Evolutionary conservation across 2,329 filamentous ascomycete species (phyloP).

Genomic region (Penicillium sp.): DNA sequence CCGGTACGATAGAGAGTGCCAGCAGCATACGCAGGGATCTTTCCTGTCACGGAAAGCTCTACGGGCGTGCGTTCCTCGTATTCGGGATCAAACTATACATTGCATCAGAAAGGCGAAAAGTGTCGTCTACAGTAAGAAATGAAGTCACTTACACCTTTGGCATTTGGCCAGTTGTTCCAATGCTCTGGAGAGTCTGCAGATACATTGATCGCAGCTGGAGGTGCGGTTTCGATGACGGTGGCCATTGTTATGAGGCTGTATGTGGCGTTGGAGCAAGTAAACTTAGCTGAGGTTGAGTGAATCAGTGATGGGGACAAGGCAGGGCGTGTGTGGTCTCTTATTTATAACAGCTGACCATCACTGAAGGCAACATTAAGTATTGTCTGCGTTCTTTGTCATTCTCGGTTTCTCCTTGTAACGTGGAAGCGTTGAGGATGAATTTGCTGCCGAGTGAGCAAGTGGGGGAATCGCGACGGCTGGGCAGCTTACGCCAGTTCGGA

Average conservation of each 20-base stretch:
- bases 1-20: slow-evolving; percentile 75
- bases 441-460: neutral
- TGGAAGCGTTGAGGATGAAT: neutral
- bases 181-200: slow-evolving; percentile 8
- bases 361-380: neutral
- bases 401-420: neutral
- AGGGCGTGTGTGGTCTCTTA: neutral
- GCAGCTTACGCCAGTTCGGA: neutral
- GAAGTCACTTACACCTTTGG: slow-evolving; percentile 47
- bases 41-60: slow-evolving; percentile 63
- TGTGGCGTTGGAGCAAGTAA: neutral
- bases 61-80: slow-evolving; percentile 68
- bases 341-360: neutral
- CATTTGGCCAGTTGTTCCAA: slow-evolving; percentile 55
- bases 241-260: slow-evolving; percentile 5
- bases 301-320: neutral
- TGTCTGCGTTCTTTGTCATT: neutral
- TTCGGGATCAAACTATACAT: slow-evolving; percentile 65
- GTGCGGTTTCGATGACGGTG: neutral
- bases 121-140: neutral
- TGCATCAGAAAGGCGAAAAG: neutral
- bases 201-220: neutral
- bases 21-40: slow-evolving; percentile 70
- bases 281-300: neutral
- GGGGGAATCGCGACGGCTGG: slow-evolving; percentile 24